Conservation (phyloP, 2,329 filamentous ascomycete genomes). For the Xylogone sp. region DNA sequence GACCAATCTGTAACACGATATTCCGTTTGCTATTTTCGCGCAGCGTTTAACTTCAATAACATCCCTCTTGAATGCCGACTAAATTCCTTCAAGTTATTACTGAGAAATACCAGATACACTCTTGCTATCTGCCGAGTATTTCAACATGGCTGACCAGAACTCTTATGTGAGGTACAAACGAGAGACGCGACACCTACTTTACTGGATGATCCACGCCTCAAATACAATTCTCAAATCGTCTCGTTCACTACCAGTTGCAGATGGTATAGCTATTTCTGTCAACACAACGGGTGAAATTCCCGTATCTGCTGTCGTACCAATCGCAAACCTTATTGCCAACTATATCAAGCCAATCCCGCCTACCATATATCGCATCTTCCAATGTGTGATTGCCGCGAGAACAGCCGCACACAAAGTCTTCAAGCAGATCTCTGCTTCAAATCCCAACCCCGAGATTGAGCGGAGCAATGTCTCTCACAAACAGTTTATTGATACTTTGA, state of each 20-base stretch:
- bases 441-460: slow-evolving; percentile 13
- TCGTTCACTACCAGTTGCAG: slow-evolving; percentile 9
- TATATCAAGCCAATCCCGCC: slow-evolving; percentile 28
- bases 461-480: slow-evolving; percentile 12
- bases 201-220: slow-evolving; percentile 36
- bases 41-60: no score
- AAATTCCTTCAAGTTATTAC: no score
- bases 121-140: no score
- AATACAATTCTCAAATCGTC: slow-evolving; percentile 31
- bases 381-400: slow-evolving; percentile 10
- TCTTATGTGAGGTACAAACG: slow-evolving; percentile 36
- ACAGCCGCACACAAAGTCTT: slow-evolving; percentile 7
- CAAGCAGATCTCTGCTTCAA: slow-evolving; percentile 5
- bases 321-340: slow-evolving; percentile 37
- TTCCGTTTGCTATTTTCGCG: no score
- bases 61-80: no score
- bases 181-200: slow-evolving; percentile 32
- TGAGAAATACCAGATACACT: no score
- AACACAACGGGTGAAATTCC: slow-evolving; percentile 37
- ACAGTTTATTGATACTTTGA: slow-evolving; percentile 12
- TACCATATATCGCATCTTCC: slow-evolving; percentile 10
- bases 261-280: slow-evolving; percentile 6
- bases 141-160: slow-evolving; percentile 21
- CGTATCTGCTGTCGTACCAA: slow-evolving; percentile 31
- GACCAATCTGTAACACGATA: no score